Evolutionary conservation across 164 flowering plant species (phyloP), one percentile per base, ranked within the genome.

Genomic region (Hamamelis virginiana): DNA sequence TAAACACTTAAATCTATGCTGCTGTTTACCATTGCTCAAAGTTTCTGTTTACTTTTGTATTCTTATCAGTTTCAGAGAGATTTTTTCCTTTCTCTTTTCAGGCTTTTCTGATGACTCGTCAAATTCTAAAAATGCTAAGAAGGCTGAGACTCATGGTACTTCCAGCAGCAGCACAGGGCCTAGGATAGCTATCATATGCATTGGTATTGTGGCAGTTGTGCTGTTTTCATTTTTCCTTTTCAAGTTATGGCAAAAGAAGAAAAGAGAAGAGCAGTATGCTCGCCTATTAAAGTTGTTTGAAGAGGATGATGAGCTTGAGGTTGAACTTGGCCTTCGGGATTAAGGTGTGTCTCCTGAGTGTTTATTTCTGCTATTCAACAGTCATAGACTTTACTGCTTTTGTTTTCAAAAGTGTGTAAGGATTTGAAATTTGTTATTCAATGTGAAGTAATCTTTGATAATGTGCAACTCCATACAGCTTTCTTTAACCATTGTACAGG

Each of bases 61-160:
- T 53, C 33, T 10, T 13, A 18, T 47, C 44, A n/a, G 38, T 50
- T 12, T 62, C 16, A 21, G 1, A 16, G 22, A 16, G 22, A 33
- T 41, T 38, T 33, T 33, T 45, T 57, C 14, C 16, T 63, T 28
- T 10, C 0, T 62, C 21, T 52, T 83, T 46, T 56, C 79, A 91
- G 92, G 83, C 43, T 75, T 81, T 25, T 83, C 90, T 22, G 82
- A 74, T 80, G 88, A 85, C 52, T 77, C 84, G 15, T 62, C 77
- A 9, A 65, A 63, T 74, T 69, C 88, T 38, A 84, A 83, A 62
- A 74, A 83, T 59, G 81, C 23, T 25, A 68, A 14, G 5, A 78
- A 81, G 66, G 53, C 68, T 45, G 75, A 70, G 50, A 57, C 68
- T 5, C 75, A 68, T 67, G 56, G 72, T 69, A 18, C 77, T 58